Evolutionary conservation across 164 flowering plant genomes (phyloP), one percentile per base, ranked within the genome.

Genomic region (Nymphaea colorata): DNA sequence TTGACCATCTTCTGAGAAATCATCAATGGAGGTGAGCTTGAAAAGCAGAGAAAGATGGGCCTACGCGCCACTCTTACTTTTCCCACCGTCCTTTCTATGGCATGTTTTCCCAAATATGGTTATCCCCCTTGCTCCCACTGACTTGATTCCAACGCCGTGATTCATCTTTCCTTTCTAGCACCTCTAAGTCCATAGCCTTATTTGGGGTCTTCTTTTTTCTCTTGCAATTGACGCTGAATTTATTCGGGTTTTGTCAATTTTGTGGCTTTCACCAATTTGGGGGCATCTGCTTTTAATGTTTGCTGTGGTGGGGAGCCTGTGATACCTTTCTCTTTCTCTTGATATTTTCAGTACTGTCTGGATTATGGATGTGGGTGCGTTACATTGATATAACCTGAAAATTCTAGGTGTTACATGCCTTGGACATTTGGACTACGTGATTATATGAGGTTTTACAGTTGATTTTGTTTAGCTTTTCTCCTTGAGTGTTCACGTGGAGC

Each of bases 1-100:
- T 61, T 8, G 25, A 43, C n/a, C 47, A 70, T 64, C 43, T 74
- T 64, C 61, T 65, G 47, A 66, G 11, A 61, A 61, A 61, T 12
- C 64, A 10, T 41, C 64, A 61, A 61, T 61, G 64, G 64, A 61
- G 64, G 64, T 61, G 36, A 61, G 64, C 42, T 10, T 7, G 10
- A 41, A 61, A 61, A 51, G 12, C 57, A 51, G 57, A 51, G 14
- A 51, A 51, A 15, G 14, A 15, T 8, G 14, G 57, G 14, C 57
- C 14, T 4, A 15, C 57, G 3, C 36, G 36, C 36, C 57, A 51
- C 57, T 8, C 57, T 5, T 8, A 8, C 8, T 15, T 51, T 51
- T 51, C 57, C 15, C 14, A 51, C 5, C 57, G 14, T 10, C 57
- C 14, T 51, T 51, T 51, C 57, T 15, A 8, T 7, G 57, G 57